Conservation (phyloP, 306 rosid species). For the Pyrus betulifolia region DNA sequence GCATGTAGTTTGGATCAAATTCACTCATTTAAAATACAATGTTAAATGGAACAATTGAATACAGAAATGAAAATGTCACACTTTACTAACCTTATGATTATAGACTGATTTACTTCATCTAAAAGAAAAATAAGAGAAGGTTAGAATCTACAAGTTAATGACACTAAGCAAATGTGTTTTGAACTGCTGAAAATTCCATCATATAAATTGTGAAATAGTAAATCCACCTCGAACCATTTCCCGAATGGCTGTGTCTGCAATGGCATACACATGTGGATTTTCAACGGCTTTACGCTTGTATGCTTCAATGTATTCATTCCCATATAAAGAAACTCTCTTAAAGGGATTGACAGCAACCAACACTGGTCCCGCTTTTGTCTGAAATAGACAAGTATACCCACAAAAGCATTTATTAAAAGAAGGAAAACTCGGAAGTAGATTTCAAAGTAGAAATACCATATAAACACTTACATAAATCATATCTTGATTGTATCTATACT, state of each 20-base stretch:
- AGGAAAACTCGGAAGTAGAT: background rate
- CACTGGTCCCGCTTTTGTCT: conserved; percentile 99
- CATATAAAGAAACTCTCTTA: conserved; percentile 82
- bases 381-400: conserved; percentile 24
- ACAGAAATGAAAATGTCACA: background rate
- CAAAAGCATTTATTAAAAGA: conserved; percentile 7
- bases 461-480: conserved; percentile 76
- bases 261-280: conserved; percentile 94
- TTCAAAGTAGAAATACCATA: background rate
- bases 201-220: background rate
- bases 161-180: conserved; percentile 4
- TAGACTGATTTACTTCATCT: conserved; percentile 98
- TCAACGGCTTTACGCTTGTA: conserved; percentile 64
- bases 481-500: conserved; percentile 75
- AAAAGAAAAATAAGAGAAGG: conserved; percentile 27
- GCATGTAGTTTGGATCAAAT: background rate
- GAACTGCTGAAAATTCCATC: conserved; percentile 15
- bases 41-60: background rate
- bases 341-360: conserved; percentile 96
- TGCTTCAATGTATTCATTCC: conserved; percentile 75
- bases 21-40: background rate
- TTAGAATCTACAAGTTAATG: conserved; percentile 21
- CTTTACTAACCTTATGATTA: conserved; percentile 80
- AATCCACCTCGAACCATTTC: conserved; percentile 85
- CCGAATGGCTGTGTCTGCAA: conserved; percentile 84